A percentile compares a stretch with the other conserved stretches of the same genome.
These are phyloP conservation scores for Athelia psychrophila DNA, from an alignment of 1,284 basidiomycete genomes.

Conservation along the genomic window DNA sequence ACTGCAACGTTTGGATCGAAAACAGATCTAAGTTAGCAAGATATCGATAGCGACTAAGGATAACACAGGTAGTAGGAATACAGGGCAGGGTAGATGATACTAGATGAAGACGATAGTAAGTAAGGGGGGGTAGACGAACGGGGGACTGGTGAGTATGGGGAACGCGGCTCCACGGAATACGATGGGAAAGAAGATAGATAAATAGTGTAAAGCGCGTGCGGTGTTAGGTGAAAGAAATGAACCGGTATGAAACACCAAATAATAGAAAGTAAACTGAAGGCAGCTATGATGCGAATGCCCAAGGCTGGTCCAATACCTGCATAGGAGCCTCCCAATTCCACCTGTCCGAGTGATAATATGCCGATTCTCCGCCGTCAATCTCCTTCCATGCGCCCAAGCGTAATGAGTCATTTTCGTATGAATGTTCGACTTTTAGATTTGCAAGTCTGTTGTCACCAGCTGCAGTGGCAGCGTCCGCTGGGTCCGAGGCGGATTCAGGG, in stretches of 20 bases:
- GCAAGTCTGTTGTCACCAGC: conserved; percentile 13
- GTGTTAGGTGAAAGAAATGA: conserved; percentile 35
- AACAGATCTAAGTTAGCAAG: conserved; percentile 18
- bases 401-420: conserved; percentile 42
- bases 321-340: conserved; percentile 76
- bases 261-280: conserved; percentile 23
- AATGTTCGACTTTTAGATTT: conserved; percentile 47
- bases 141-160: conserved; percentile 5
- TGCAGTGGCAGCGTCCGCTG: conserved; percentile 38
- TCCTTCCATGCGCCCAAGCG: conserved; percentile 62
- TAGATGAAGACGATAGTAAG: conserved; percentile 18
- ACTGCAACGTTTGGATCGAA: background rate
- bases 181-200: conserved; percentile 5
- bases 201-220: conserved; percentile 7
- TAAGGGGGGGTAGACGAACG: conserved; percentile 4
- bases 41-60: conserved; percentile 46
- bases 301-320: conserved; percentile 61
- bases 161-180: conserved; percentile 5
- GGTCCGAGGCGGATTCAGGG: conserved; percentile 69
- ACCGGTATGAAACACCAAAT: conserved; percentile 10
- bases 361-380: conserved; percentile 72
- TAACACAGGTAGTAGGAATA: conserved; percentile 37
- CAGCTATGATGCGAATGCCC: conserved; percentile 66
- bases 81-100: conserved; percentile 26
- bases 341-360: conserved; percentile 58